phyloP scores from a whole-genome alignment of 305 asterid genomes.

The Stenogyne calaminthoides region DNA sequence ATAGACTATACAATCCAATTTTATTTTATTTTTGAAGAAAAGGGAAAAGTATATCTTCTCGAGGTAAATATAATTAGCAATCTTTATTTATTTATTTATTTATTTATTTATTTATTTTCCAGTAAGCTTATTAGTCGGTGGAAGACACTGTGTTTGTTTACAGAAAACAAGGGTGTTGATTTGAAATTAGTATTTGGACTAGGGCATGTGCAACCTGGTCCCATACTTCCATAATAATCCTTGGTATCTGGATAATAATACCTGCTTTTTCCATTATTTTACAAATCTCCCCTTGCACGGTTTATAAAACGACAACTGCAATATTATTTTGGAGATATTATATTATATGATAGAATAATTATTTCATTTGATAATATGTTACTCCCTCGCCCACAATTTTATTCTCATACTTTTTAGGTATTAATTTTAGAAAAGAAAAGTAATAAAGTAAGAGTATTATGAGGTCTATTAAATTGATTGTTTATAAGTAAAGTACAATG shows the following conservation, averaged over 20 bases:
- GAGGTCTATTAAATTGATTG: too few species aligned
- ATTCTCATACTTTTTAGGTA: too few species aligned
- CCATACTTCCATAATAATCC: slow-evolving; percentile 16
- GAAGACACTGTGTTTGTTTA: background rate
- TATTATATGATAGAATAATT: too few species aligned
- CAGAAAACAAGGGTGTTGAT: background rate
- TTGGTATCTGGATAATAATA: background rate
- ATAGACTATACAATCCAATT: too few species aligned
- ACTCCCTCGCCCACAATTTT: too few species aligned
- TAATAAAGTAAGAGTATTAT: too few species aligned
- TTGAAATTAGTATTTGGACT: background rate
- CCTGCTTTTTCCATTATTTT: background rate
- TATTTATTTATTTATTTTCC: background rate
- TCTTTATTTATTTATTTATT: background rate
- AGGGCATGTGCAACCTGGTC: slow-evolving; percentile 26
- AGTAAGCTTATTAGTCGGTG: slow-evolving; percentile 21
- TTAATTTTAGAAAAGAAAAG: too few species aligned
- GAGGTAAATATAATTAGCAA: too few species aligned
- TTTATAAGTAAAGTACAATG: too few species aligned
- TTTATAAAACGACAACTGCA: background rate
- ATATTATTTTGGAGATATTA: background rate
- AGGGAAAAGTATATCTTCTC: too few species aligned
- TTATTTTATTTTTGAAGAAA: too few species aligned
- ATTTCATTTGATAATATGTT: too few species aligned
- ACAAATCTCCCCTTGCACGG: background rate